These are phyloP conservation scores for Penicillium sp. DNA, from an alignment of 2,329 filamentous ascomycete species.

Conservation along the genomic window DNA sequence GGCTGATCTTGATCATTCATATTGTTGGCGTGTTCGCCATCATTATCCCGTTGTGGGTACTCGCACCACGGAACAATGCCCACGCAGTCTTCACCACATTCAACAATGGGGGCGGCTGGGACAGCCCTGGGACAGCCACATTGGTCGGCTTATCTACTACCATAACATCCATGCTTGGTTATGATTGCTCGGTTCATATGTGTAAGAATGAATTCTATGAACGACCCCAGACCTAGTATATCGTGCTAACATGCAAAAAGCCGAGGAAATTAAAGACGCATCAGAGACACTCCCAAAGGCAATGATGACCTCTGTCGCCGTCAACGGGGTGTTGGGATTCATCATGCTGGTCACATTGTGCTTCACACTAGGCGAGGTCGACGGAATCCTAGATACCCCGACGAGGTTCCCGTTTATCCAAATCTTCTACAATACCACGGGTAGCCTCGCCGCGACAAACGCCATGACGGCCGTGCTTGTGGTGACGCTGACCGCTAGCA, in stretches of 20 bases:
- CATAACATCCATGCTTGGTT: slow-evolving; percentile 44
- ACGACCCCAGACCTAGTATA: not conserved
- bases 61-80: slow-evolving; percentile 41
- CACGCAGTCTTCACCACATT: slow-evolving; percentile 44
- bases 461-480: slow-evolving; percentile 54
- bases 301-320: slow-evolving; percentile 50
- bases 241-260: slow-evolving; percentile 23
- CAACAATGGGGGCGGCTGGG: slow-evolving; percentile 45
- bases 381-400: slow-evolving; percentile 44
- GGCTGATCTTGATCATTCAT: slow-evolving; percentile 44
- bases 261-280: slow-evolving; percentile 49
- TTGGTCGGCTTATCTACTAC: slow-evolving; percentile 44
- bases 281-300: slow-evolving; percentile 52
- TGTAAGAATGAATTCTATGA: slow-evolving; percentile 30
- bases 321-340: slow-evolving; percentile 57
- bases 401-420: slow-evolving; percentile 61
- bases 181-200: slow-evolving; percentile 49
- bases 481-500: slow-evolving; percentile 51
- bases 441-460: slow-evolving; percentile 50
- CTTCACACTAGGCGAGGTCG: slow-evolving; percentile 55
- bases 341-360: slow-evolving; percentile 58
- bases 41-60: slow-evolving; percentile 45
- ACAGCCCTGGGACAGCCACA: slow-evolving; percentile 37
- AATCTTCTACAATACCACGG: slow-evolving; percentile 55
- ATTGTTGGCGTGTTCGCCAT: slow-evolving; percentile 46